These are phyloP conservation scores for Plasmodium adleri DNA, from an alignment of 169 alveolate genomes.

Conservation along the genomic window DNA sequence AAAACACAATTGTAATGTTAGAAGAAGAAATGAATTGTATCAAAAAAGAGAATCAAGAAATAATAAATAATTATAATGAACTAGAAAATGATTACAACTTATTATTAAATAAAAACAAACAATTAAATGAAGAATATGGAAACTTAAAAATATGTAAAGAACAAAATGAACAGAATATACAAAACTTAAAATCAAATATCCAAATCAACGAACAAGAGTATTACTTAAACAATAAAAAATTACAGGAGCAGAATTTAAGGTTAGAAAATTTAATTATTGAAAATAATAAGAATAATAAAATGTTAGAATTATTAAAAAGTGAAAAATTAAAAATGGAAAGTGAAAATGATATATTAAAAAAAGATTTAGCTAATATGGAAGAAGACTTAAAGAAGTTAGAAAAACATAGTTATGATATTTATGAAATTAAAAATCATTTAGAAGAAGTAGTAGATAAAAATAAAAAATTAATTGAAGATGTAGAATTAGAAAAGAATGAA, in stretches of 20 bases:
- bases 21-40: slow-evolving; percentile 4
- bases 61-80: slow-evolving; percentile 18
- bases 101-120: slow-evolving; percentile 17
- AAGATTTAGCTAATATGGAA: slow-evolving; percentile 31
- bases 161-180: slow-evolving; percentile 58
- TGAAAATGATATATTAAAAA: slow-evolving; percentile 65
- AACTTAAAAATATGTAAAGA: slow-evolving; percentile 43
- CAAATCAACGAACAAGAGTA: slow-evolving; percentile 30
- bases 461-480: slow-evolving; percentile 34
- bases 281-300: slow-evolving; percentile 45
- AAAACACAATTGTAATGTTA: not conserved
- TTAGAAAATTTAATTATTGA: slow-evolving; percentile 29
- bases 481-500: slow-evolving; percentile 67
- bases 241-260: slow-evolving; percentile 35
- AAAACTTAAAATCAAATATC: slow-evolving; percentile 23
- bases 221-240: slow-evolving; percentile 15
- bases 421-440: slow-evolving; percentile 68
- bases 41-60: slow-evolving; percentile 11
- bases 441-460: slow-evolving; percentile 36
- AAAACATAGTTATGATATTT: slow-evolving; percentile 69
- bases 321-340: slow-evolving; percentile 51
- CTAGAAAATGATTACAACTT: slow-evolving; percentile 2
- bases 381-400: slow-evolving; percentile 65
- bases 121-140: slow-evolving; percentile 6
- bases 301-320: slow-evolving; percentile 35